phyloP scores from a whole-genome alignment of 305 asterid genomes.

The Fraxinus sp. region DNA sequence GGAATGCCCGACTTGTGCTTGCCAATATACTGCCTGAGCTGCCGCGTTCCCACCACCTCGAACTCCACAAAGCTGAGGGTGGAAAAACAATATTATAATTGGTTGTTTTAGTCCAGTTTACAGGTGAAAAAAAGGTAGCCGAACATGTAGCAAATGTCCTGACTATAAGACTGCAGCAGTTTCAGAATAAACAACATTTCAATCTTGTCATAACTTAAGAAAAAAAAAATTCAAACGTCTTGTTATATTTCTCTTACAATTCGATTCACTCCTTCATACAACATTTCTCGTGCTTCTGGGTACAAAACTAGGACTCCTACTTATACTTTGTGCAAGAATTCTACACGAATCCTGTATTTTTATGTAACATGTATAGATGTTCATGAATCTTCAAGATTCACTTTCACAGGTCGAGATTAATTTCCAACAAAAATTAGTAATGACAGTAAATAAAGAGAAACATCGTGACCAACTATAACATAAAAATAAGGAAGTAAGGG shows the following conservation, averaged over 20 bases:
- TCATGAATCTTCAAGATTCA: background rate
- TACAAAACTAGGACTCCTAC: background rate
- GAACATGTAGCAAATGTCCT: background rate
- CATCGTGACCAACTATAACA: background rate
- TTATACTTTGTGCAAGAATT: background rate
- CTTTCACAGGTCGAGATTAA: background rate
- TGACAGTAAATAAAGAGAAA: background rate
- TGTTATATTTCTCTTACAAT: background rate
- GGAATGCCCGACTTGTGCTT: slow-evolving; percentile 58
- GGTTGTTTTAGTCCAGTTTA: background rate
- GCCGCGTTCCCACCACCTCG: slow-evolving; percentile 96
- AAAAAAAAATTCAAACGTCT: background rate
- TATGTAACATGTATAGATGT: background rate
- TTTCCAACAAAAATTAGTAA: background rate
- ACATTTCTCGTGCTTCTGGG: background rate
- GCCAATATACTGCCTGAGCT: slow-evolving; percentile 82
- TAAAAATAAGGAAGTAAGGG: background rate
- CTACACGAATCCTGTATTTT: background rate
- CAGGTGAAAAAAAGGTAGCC: background rate
- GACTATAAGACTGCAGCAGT: background rate
- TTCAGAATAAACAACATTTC: background rate
- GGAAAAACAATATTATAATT: background rate
- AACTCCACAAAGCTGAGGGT: slow-evolving; percentile 74
- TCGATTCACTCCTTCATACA: background rate
- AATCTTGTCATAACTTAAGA: background rate